Evolutionary conservation across 768 basidiomycete species (phyloP).

Genomic region (Dioszegia hungarica): DNA sequence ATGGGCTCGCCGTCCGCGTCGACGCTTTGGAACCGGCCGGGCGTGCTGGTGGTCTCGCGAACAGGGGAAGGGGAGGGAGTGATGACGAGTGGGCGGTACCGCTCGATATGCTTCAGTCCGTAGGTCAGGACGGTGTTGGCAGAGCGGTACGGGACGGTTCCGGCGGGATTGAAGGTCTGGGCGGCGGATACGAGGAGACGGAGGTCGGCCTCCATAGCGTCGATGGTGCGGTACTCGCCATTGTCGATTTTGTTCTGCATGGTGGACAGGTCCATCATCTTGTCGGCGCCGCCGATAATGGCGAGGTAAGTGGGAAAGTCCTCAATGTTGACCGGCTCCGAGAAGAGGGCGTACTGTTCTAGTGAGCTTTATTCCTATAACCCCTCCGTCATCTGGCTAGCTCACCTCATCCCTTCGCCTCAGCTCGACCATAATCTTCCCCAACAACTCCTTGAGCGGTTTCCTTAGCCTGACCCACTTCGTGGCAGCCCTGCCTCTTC

Average conservation of each 20-base stretch:
- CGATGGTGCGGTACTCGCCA: slow-evolving; percentile 39
- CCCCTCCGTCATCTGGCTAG: not conserved
- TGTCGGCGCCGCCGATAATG: slow-evolving; percentile 46
- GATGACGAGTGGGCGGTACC: slow-evolving; percentile 27
- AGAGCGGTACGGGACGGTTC: slow-evolving; percentile 36
- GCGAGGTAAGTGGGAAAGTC: slow-evolving; percentile 45
- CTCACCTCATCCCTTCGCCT: slow-evolving; percentile 40
- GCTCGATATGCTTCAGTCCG: slow-evolving; percentile 38
- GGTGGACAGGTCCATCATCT: slow-evolving; percentile 49
- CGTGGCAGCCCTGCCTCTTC: slow-evolving; percentile 51
- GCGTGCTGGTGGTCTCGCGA: slow-evolving; percentile 5
- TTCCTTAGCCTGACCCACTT: slow-evolving; percentile 52
- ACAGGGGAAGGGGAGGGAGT: slow-evolving; percentile 45
- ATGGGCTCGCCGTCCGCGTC: not conserved
- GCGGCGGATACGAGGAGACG: slow-evolving; percentile 36
- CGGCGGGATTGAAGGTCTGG: slow-evolving; percentile 42
- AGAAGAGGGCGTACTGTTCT: slow-evolving; percentile 46
- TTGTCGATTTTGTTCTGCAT: slow-evolving; percentile 44
- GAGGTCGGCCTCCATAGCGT: slow-evolving; percentile 43
- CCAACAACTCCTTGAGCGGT: slow-evolving; percentile 39
- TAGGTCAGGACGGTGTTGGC: slow-evolving; percentile 31
- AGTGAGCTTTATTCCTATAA: not conserved
- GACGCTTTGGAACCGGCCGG: not conserved
- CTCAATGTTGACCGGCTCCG: slow-evolving; percentile 35
- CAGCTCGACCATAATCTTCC: slow-evolving; percentile 40